Base-by-base conservation (phyloP, 768 basidiomycete species). In the Candolleomyces eurysporus region DNA sequence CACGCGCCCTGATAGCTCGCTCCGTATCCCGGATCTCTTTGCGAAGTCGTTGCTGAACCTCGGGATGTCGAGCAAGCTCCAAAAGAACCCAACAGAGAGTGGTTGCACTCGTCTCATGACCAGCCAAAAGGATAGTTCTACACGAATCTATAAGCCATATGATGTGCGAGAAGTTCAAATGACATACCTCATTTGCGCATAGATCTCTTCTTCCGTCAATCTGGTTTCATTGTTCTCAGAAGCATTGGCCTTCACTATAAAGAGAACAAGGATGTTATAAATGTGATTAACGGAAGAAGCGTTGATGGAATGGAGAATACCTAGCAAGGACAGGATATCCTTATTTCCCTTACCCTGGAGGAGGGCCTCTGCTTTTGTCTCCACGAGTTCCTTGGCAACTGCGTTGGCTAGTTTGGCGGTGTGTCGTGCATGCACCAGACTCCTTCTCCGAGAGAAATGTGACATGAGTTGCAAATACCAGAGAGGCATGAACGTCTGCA, bases 31-130 rank as follows among this genome's bases (percentile, higher is more conserved):
- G 71, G 45, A 89, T 80, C 73, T 92, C 91, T 0, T 73, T 68
- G 17, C 92, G 82, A 42, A 93, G 81, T 60, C 76, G 79, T 2
- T 72, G 75, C 72, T 94, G 91, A 6, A 85, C 71, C 8, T 83
- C 75, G 0, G 83, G 84, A 63, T 85, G 75, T 36, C 77, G 80
- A 10, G 86, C 80, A 32, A 94, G 78, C 62, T 88, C 84, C 57
- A 87, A 76, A 13, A 91, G 71, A 6, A 81, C 78, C 86, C 87
- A 92, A 57, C 76, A 77, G 49, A 88, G 63, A 0, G 82, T 78
- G 61, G 79, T 84, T 0, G 87, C 79, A 11, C 84, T 86, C 9
- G 86, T 86, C 67, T 88, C 87, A 65, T 89, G 82, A 1, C 83
- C 84, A 5, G 82, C 82, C 39, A 83, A 61, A 32, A 83, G 72